Evolutionary conservation across 441 rosid species (phyloP).

Genomic region (Gossypium schwendimanii): DNA sequence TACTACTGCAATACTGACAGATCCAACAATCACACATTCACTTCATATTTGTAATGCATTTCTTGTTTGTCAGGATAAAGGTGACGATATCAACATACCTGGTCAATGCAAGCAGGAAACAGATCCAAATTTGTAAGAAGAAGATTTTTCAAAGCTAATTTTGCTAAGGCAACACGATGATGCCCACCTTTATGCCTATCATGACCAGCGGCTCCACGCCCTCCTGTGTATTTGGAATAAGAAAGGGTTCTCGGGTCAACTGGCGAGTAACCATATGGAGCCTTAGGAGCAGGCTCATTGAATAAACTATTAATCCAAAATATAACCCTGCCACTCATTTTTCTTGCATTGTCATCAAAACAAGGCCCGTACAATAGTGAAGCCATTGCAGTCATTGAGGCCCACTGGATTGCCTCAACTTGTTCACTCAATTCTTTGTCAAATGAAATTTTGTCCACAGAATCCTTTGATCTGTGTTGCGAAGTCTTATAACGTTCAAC

Average conservation of each 20-base stretch:
- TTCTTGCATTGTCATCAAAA: constrained; percentile 97
- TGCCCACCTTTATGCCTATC: constrained; percentile 88
- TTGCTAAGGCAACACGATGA: constrained; percentile 90
- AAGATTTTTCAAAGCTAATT: constrained; percentile 92
- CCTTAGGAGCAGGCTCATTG: constrained; percentile 93
- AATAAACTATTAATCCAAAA: constrained; percentile 97
- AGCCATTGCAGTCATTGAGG: constrained; percentile 96
- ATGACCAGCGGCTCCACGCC: constrained; percentile 83
- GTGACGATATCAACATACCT: constrained; percentile 43
- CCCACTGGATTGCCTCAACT: constrained; percentile 96
- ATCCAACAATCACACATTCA: background rate
- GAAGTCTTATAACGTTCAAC: constrained; percentile 97
- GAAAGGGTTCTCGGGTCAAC: constrained; percentile 92
- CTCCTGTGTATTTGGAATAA: constrained; percentile 79
- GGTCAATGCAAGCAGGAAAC: constrained; percentile 97
- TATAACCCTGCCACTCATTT: constrained; percentile 96
- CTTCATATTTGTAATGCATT: background rate
- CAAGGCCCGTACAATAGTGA: constrained; percentile 95
- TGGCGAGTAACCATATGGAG: constrained; percentile 96
- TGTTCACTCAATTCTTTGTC: constrained; percentile 93
- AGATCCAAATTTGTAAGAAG: constrained; percentile 96
- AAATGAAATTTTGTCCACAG: constrained; percentile 88
- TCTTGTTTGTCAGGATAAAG: background rate
- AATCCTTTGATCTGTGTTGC: constrained; percentile 96
- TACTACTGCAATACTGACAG: background rate